Conservation (phyloP, 2,329 filamentous ascomycete genomes). For the Colletotrichum incanum region DNA sequence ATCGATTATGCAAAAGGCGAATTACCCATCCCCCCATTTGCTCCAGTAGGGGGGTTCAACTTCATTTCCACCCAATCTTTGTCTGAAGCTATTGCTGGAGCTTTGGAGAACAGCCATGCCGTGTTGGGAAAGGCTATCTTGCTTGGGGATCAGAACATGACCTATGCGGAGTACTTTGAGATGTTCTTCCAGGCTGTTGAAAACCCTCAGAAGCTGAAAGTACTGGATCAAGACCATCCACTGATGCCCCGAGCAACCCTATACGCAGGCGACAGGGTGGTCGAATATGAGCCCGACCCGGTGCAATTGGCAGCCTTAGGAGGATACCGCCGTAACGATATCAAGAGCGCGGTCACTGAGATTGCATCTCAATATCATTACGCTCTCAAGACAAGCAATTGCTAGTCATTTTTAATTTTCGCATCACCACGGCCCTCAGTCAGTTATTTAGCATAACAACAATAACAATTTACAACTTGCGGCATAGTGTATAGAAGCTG, state of each 20-base stretch:
- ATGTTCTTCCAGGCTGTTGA: constrained; percentile 20
- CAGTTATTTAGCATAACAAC: too few species aligned
- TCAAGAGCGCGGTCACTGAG: background rate
- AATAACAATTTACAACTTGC: too few species aligned
- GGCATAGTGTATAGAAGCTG: too few species aligned
- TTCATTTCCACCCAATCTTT: constrained; percentile 35
- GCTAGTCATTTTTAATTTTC: too few species aligned
- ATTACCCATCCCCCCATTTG: background rate
- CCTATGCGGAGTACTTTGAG: constrained; percentile 25
- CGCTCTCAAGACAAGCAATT: too few species aligned
- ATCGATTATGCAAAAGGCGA: constrained; percentile 27
- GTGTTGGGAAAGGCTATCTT: constrained; percentile 12
- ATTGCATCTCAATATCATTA: background rate
- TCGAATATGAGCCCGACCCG: constrained; percentile 24
- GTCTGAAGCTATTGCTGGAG: constrained; percentile 24
- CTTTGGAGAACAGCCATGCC: background rate
- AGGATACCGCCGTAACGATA: constrained; percentile 14
- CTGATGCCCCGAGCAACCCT: constrained; percentile 17
- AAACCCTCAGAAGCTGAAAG: background rate
- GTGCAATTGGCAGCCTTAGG: constrained; percentile 14
- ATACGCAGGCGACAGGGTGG: constrained; percentile 9
- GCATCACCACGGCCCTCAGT: too few species aligned
- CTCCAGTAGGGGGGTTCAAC: constrained; percentile 22
- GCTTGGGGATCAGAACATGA: constrained; percentile 28
- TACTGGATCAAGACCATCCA: constrained; percentile 25